phyloP scores from a whole-genome alignment of 2,329 filamentous ascomycete species.

The Fusarium neocosmosporiellum region DNA sequence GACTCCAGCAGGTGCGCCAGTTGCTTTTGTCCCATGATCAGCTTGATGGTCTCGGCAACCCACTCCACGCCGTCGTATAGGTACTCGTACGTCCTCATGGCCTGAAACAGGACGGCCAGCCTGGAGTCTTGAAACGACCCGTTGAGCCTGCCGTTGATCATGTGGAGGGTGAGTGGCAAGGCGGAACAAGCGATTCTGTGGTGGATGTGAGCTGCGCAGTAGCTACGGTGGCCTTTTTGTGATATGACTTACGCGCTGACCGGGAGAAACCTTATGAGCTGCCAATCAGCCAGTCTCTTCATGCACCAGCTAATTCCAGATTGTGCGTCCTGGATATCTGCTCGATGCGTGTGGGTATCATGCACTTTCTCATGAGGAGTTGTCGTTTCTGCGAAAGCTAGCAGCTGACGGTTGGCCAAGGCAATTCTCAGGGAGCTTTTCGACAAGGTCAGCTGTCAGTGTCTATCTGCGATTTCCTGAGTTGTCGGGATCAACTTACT shows the following conservation, averaged over 20 bases:
- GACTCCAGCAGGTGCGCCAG: conserved; percentile 53
- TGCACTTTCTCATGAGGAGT: neutral
- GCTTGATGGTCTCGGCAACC: conserved; percentile 56
- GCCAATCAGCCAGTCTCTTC: neutral
- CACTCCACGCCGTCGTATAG: conserved; percentile 60
- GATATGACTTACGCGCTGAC: conserved; percentile 36
- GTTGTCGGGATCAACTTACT: neutral
- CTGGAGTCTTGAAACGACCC: neutral
- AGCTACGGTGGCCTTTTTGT: neutral
- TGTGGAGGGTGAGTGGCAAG: neutral
- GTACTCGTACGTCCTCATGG: conserved; percentile 58
- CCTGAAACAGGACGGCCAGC: conserved; percentile 36
- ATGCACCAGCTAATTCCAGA: conserved; percentile 12
- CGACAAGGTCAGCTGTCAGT: neutral
- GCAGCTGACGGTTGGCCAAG: neutral
- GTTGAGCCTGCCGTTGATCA: neutral
- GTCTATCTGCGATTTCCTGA: neutral
- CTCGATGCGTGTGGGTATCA: conserved; percentile 1
- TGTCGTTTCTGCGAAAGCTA: neutral
- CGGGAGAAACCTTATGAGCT: conserved; percentile 17
- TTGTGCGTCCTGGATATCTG: conserved; percentile 13
- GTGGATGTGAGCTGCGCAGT: neutral
- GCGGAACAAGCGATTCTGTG: neutral
- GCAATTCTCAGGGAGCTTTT: conserved; percentile 17
- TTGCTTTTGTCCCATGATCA: conserved; percentile 50